A percentile compares a stretch with the other conserved stretches of the same genome.
phyloP scores from a whole-genome alignment of 441 rosid genomes.

The Brassica hybrid region DNA sequence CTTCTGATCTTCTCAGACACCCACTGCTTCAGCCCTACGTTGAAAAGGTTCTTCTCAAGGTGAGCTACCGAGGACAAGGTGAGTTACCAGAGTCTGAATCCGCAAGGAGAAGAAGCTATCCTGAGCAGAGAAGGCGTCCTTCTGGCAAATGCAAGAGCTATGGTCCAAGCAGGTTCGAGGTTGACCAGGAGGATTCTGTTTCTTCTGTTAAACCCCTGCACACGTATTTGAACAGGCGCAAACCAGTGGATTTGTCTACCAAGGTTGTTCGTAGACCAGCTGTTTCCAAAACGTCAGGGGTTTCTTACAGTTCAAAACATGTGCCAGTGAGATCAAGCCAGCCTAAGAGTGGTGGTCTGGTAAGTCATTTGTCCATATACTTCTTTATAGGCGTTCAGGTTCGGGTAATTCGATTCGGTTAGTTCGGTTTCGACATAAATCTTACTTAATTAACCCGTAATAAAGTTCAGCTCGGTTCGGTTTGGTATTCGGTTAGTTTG shows the following conservation, averaged over 20 bases:
- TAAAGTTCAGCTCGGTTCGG: not conserved
- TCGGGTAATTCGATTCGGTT: not conserved
- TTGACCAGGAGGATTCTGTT: slow-evolving; percentile 67
- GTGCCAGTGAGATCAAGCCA: slow-evolving; percentile 47
- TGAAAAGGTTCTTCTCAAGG: slow-evolving; percentile 64
- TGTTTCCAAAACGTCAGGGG: slow-evolving; percentile 40
- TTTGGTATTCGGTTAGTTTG: too few relatives aligned
- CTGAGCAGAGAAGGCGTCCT: slow-evolving; percentile 58
- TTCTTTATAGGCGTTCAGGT: not conserved
- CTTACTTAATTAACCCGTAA: not conserved
- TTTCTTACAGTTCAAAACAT: slow-evolving; percentile 48
- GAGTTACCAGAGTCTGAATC: slow-evolving; percentile 59
- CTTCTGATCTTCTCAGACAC: slow-evolving; percentile 81
- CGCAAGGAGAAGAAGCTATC: slow-evolving; percentile 63
- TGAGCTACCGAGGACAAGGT: slow-evolving; percentile 69
- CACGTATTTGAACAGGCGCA: slow-evolving; percentile 42
- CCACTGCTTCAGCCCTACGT: slow-evolving; percentile 79
- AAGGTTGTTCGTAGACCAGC: slow-evolving; percentile 56
- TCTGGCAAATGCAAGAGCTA: slow-evolving; percentile 67
- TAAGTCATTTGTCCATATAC: slow-evolving; percentile 40
- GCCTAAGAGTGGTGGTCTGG: slow-evolving; percentile 55
- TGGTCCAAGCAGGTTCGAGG: slow-evolving; percentile 75
- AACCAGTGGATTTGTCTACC: slow-evolving; percentile 57
- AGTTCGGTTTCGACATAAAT: not conserved
- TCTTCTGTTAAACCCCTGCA: slow-evolving; percentile 53